Evolutionary conservation across 805 yeast species (phyloP).

Genomic region (Starmerella bombi): DNA sequence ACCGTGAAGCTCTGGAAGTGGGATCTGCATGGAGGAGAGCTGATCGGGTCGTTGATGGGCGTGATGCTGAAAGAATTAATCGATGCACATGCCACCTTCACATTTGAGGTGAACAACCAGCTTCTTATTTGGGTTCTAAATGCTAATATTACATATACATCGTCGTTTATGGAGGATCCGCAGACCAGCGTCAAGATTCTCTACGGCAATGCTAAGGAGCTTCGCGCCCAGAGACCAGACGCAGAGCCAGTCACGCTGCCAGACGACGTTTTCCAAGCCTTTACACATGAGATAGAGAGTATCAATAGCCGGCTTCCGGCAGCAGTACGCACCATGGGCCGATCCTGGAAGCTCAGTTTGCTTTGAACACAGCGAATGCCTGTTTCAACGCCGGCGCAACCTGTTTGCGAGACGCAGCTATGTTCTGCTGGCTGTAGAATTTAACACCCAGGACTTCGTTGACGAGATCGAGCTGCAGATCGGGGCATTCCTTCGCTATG

Average conservation of each 20-base stretch:
- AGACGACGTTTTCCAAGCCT: conserved; percentile 24
- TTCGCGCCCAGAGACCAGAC: conserved; percentile 29
- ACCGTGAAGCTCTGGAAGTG: conserved; percentile 40
- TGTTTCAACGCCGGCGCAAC: conserved; percentile 53
- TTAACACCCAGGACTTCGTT: conserved; percentile 12
- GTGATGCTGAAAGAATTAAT: conserved; percentile 22
- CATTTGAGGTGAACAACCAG: conserved; percentile 18
- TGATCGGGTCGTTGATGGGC: conserved; percentile 4
- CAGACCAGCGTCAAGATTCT: conserved; percentile 34
- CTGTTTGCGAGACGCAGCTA: conserved; percentile 67
- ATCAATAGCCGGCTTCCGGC: conserved; percentile 30
- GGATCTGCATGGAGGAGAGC: conserved; percentile 29
- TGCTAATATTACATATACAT: conserved; percentile 28
- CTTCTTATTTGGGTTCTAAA: conserved; percentile 39
- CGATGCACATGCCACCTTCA: conserved; percentile 26
- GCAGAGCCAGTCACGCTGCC: conserved; percentile 32
- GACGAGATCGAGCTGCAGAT: conserved; percentile 11
- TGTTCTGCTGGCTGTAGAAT: conserved; percentile 38
- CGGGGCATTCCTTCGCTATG: conserved; percentile 17
- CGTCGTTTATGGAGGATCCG: conserved; percentile 14
- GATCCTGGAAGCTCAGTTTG: conserved; percentile 25
- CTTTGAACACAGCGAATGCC: conserved; percentile 12
- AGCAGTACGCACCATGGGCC: conserved; percentile 17
- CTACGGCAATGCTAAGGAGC: conserved; percentile 29
- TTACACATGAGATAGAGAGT: conserved; percentile 24